A percentile compares a stretch with the other conserved stretches of the same genome.
These are phyloP conservation scores for Colletotrichum aenigma DNA, from an alignment of 2,329 filamentous ascomycete genomes.

Conservation along the genomic window DNA sequence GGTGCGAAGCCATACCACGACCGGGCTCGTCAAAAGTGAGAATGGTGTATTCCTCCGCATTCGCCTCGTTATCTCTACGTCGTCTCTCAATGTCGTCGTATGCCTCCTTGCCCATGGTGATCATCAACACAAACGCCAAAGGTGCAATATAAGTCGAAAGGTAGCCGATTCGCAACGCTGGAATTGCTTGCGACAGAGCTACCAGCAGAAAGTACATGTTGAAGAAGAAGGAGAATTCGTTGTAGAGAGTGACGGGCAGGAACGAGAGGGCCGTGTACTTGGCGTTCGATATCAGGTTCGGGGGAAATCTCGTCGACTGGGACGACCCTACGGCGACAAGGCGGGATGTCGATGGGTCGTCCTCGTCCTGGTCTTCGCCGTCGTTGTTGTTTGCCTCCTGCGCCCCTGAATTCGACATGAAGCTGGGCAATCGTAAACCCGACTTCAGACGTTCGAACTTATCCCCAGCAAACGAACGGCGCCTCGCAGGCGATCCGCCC, in stretches of 20 bases:
- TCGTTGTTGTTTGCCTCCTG: slow-evolving; percentile 41
- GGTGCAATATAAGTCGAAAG: slow-evolving; percentile 94
- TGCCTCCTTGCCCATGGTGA: slow-evolving; percentile 95
- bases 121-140: slow-evolving; percentile 86
- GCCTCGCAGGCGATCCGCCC: slow-evolving; percentile 35
- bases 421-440: slow-evolving; percentile 68
- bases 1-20: slow-evolving; percentile 31
- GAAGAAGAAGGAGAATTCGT: slow-evolving; percentile 99
- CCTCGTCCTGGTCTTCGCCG: slow-evolving; percentile 54
- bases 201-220: slow-evolving; percentile 99
- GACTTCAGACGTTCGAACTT: slow-evolving; percentile 51
- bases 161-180: slow-evolving; percentile 88
- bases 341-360: slow-evolving; percentile 73
- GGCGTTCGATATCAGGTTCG: slow-evolving; percentile 92
- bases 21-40: slow-evolving; percentile 70
- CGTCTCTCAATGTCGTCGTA: slow-evolving; percentile 89
- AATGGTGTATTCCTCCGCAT: slow-evolving; percentile 86
- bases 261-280: slow-evolving; percentile 98
- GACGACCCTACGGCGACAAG: slow-evolving; percentile 75
- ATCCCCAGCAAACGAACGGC: slow-evolving; percentile 43
- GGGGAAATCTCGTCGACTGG: slow-evolving; percentile 79
- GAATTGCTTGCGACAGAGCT: slow-evolving; percentile 91
- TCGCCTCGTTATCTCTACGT: slow-evolving; percentile 89
- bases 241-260: slow-evolving; percentile 91
- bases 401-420: slow-evolving; percentile 55